Conservation (phyloP, 371 early-diverging fungal genomes). For the Polyrhizophydium stewartii region DNA sequence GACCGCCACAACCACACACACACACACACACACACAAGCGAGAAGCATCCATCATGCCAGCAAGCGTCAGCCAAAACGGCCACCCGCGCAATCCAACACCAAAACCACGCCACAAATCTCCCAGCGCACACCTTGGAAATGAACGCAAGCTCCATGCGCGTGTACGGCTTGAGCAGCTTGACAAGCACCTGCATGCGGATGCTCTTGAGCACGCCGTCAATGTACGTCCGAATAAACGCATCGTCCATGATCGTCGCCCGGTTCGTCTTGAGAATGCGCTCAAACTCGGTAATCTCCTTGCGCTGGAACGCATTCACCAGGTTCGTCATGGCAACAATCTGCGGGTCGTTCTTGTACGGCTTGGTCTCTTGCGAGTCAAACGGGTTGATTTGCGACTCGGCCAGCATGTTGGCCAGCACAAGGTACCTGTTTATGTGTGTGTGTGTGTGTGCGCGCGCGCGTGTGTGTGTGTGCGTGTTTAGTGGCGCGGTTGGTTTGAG, state of each 20-base stretch:
- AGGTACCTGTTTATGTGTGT: too few relatives aligned
- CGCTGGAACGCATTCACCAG: conserved; percentile 87
- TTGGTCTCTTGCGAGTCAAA: conserved; percentile 96
- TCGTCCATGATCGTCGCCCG: conserved; percentile 79
- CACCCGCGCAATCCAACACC: not conserved
- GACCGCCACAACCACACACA: not conserved
- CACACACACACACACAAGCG: not conserved
- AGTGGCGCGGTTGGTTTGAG: too few relatives aligned
- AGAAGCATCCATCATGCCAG: not conserved
- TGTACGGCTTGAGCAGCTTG: conserved; percentile 83
- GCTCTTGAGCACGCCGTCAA: conserved; percentile 83
- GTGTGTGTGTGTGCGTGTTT: too few relatives aligned
- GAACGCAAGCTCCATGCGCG: conserved; percentile 75
- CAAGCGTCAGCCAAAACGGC: not conserved
- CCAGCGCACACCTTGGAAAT: conserved; percentile 71
- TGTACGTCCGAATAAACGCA: conserved; percentile 80
- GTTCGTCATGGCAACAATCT: conserved; percentile 88
- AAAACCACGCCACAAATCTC: not conserved
- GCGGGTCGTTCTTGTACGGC: conserved; percentile 87
- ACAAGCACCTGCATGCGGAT: conserved; percentile 87
- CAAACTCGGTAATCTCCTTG: conserved; percentile 82
- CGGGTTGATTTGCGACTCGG: conserved; percentile 83
- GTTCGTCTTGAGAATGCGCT: conserved; percentile 71
- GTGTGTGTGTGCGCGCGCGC: too few relatives aligned
- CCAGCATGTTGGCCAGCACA: conserved; percentile 19